Evolutionary conservation across 352 stramenopile species (phyloP).

Genomic region (Phytophthora tentaculata): DNA sequence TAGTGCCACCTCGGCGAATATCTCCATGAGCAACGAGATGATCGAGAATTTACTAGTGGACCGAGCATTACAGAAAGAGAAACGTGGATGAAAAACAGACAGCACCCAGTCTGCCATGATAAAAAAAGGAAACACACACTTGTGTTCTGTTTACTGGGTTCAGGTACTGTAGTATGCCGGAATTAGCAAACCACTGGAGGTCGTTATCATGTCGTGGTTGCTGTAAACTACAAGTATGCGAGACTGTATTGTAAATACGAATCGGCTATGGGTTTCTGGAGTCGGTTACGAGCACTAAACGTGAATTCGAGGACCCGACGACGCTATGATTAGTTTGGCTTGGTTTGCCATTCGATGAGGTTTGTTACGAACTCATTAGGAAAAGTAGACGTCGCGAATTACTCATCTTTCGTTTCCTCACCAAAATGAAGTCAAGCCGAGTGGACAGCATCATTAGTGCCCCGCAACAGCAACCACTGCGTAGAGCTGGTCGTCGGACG

Average conservation of each 20-base stretch:
- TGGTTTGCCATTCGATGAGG: too few relatives aligned
- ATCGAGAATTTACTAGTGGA: conserved; percentile 53
- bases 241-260: too few relatives aligned
- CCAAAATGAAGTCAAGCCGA: neutral
- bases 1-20: conserved; percentile 40
- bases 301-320: neutral
- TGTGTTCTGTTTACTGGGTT: too few relatives aligned
- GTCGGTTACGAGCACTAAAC: too few relatives aligned
- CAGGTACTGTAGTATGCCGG: too few relatives aligned
- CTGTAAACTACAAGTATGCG: too few relatives aligned
- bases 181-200: too few relatives aligned
- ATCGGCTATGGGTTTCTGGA: too few relatives aligned
- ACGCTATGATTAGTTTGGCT: neutral
- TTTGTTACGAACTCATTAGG: neutral
- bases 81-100: conserved; percentile 4
- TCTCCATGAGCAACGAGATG: conserved; percentile 51
- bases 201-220: too few relatives aligned
- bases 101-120: neutral
- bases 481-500: neutral
- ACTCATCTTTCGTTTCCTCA: too few relatives aligned
- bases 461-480: neutral
- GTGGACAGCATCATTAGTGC: neutral
- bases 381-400: too few relatives aligned
- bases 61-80: conserved; percentile 20
- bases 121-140: too few relatives aligned